These are phyloP conservation scores for Teratosphaeria viscida DNA, from an alignment of 2,329 filamentous ascomycete species.

Conservation along the genomic window DNA sequence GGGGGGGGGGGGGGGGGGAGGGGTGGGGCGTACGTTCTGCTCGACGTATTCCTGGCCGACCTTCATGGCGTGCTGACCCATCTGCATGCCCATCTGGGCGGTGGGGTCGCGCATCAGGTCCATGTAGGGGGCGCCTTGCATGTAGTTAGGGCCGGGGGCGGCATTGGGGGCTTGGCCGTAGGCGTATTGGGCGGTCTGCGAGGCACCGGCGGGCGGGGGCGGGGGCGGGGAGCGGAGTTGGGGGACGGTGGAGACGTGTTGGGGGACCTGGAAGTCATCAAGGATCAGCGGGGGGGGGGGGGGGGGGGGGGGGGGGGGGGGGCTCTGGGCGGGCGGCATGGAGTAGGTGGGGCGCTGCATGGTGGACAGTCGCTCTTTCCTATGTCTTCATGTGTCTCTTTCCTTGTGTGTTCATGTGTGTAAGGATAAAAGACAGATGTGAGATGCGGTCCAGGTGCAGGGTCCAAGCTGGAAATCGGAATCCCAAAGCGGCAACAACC, in stretches of 20 bases:
- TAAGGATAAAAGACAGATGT: too few relatives aligned
- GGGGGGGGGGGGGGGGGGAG: neutral
- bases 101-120: conserved; percentile 95
- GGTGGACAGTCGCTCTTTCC: conserved; percentile 16
- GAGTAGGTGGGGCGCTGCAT: conserved; percentile 85
- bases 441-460: neutral
- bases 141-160: conserved; percentile 22
- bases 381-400: neutral
- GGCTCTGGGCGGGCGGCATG: conserved; percentile 64
- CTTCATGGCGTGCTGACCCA: conserved; percentile 83
- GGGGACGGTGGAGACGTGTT: conserved; percentile 96
- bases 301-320: conserved; percentile 40
- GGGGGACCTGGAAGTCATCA: conserved; percentile 51
- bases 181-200: conserved; percentile 47
- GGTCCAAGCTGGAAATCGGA: neutral
- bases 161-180: conserved; percentile 50
- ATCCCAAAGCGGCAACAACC: neutral
- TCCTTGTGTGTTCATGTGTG: neutral
- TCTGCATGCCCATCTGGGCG: conserved; percentile 86
- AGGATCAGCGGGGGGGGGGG: neutral
- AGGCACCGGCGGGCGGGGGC: conserved; percentile 49
- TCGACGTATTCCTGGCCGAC: conserved; percentile 92
- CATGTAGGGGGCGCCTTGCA: conserved; percentile 55
- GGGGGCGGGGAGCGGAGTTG: conserved; percentile 91
- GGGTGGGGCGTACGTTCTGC: conserved; percentile 61